Evolutionary conservation across 2,329 filamentous ascomycete species (phyloP).

Genomic region (Emericellopsis cladophorae): DNA sequence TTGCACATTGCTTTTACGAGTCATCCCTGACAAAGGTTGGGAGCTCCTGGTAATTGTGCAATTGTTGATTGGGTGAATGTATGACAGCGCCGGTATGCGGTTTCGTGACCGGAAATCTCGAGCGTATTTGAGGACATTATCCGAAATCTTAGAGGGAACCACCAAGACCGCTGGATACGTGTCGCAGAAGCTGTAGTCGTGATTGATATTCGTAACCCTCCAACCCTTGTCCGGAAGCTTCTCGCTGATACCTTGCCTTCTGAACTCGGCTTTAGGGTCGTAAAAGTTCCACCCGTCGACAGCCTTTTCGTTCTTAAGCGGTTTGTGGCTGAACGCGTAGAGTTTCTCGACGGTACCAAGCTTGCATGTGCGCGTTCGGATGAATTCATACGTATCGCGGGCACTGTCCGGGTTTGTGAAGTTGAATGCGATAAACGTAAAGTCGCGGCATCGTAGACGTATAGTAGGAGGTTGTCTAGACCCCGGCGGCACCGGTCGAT

Average conservation of each 20-base stretch:
- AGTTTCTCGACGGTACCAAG: slow-evolving; percentile 76
- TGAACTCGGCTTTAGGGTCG: slow-evolving; percentile 74
- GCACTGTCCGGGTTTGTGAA: slow-evolving; percentile 64
- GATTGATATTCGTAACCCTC: slow-evolving; percentile 84
- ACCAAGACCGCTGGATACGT: slow-evolving; percentile 81
- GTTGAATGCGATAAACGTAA: slow-evolving; percentile 85
- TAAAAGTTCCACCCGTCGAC: slow-evolving; percentile 78
- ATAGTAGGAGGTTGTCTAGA: slow-evolving; percentile 69
- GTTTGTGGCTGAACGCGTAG: slow-evolving; percentile 78
- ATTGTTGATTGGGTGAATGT: slow-evolving; percentile 93
- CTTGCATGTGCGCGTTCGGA: slow-evolving; percentile 70
- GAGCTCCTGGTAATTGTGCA: slow-evolving; percentile 94
- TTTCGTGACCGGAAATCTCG: slow-evolving; percentile 77
- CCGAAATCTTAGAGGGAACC: slow-evolving; percentile 84
- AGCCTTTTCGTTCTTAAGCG: slow-evolving; percentile 58
- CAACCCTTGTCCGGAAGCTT: slow-evolving; percentile 70
- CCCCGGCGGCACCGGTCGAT: slow-evolving; percentile 58
- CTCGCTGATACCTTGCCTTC: slow-evolving; percentile 73
- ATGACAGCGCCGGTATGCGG: slow-evolving; percentile 80
- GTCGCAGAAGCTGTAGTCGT: slow-evolving; percentile 79
- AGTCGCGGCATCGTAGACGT: slow-evolving; percentile 81
- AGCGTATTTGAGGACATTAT: slow-evolving; percentile 91
- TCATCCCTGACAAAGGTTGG: slow-evolving; percentile 78
- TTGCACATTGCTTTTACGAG: slow-evolving; percentile 82
- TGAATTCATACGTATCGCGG: slow-evolving; percentile 76